phyloP scores from a whole-genome alignment of 805 yeast species.

The Helenozyma baotianmanensis region DNA sequence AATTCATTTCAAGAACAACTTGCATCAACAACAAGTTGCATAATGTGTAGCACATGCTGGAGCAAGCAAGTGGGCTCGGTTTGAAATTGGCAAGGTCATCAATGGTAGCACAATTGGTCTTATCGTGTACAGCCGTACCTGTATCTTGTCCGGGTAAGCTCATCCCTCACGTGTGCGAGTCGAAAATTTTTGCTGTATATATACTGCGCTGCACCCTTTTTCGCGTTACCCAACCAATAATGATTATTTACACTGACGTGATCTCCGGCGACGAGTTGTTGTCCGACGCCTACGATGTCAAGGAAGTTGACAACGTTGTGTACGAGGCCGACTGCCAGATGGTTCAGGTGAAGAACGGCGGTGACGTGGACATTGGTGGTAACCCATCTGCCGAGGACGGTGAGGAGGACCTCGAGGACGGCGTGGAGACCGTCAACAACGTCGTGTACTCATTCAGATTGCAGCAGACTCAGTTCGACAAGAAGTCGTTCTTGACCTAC shows the following conservation, averaged over 20 bases:
- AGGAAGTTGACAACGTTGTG: constrained; percentile 83
- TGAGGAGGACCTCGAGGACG: constrained; percentile 78
- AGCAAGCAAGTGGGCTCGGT: too few relatives aligned
- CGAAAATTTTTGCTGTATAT: constrained; percentile 13
- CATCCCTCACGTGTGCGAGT: constrained; percentile 13
- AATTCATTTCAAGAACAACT: too few relatives aligned
- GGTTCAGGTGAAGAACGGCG: constrained; percentile 79
- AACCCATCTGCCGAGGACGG: constrained; percentile 99
- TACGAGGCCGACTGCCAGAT: constrained; percentile 95
- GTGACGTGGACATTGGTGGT: constrained; percentile 97
- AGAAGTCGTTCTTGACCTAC: constrained; percentile 94
- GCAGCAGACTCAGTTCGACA: constrained; percentile 93
- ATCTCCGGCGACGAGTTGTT: constrained; percentile 92
- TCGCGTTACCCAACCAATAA: constrained; percentile 14
- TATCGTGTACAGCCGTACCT: too few relatives aligned
- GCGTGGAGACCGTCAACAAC: constrained; percentile 91
- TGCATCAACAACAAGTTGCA: too few relatives aligned
- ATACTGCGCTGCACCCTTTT: constrained; percentile 1
- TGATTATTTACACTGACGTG: constrained; percentile 59
- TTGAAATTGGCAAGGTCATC: too few relatives aligned
- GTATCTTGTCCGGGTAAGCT: constrained; percentile 17
- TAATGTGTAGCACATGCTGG: too few relatives aligned
- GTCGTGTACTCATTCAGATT: constrained; percentile 98
- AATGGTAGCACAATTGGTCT: too few relatives aligned
- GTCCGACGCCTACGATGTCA: constrained; percentile 94